Conservation (phyloP, 2,329 filamentous ascomycete species). For the Trichoderma hamatum region DNA sequence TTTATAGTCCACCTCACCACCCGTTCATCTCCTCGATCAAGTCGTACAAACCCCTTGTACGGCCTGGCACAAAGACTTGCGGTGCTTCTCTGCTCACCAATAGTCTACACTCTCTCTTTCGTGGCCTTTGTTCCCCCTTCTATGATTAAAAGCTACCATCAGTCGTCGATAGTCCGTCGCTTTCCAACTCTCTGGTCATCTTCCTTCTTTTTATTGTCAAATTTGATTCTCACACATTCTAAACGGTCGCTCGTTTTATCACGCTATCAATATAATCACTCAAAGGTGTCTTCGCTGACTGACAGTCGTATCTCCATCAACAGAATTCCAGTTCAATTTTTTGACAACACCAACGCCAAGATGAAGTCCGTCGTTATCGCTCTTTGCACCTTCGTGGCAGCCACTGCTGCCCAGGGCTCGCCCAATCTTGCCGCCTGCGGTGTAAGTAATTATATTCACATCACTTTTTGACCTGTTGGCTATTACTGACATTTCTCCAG, state of each 20-base stretch:
- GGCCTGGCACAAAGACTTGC: slow-evolving; percentile 37
- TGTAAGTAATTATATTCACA: slow-evolving; percentile 47
- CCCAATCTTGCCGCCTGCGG: slow-evolving; percentile 53
- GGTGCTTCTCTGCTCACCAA: slow-evolving; percentile 27
- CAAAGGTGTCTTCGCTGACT: not conserved
- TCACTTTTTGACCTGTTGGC: not conserved
- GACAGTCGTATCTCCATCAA: slow-evolving; percentile 19
- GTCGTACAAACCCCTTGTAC: slow-evolving; percentile 37
- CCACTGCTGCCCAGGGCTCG: slow-evolving; percentile 47
- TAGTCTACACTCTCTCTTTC: slow-evolving; percentile 28
- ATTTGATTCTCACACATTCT: not conserved
- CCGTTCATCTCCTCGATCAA: slow-evolving; percentile 26
- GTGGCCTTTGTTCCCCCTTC: slow-evolving; percentile 23
- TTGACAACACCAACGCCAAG: slow-evolving; percentile 39
- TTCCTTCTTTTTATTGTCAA: not conserved
- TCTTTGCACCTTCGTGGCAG: slow-evolving; percentile 46
- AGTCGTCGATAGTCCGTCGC: not conserved
- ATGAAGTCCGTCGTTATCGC: slow-evolving; percentile 56
- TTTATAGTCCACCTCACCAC: slow-evolving; percentile 27
- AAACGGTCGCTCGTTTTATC: not conserved
- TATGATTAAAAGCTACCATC: slow-evolving; percentile 8
- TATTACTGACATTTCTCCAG: slow-evolving; percentile 39
- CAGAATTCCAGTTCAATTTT: slow-evolving; percentile 13
- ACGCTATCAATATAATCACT: not conserved
- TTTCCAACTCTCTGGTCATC: not conserved